Evolutionary conservation across 2,329 filamentous ascomycete species (phyloP), one percentile per base, ranked within the genome.

Genomic region (Pezicula carpinea): DNA sequence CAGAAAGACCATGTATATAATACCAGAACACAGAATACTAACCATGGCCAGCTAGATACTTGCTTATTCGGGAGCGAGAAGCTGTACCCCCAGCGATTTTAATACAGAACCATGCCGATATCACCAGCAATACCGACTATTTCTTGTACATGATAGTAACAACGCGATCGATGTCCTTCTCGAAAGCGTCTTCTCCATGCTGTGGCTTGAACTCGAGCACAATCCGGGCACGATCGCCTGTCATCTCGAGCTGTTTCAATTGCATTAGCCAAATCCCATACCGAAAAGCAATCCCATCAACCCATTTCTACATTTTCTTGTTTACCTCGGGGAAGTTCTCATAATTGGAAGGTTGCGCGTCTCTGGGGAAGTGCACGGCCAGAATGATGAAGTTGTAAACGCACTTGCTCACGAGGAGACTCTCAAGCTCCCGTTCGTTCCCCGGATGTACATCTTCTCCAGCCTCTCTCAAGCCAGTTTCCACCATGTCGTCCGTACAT

Each of bases 341-440:
- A 29, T 18, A 17, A 18, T 19, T 1, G 11, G 7, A 18, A 38
- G 6, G 2, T 38, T 38, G 6, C 6, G 14, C 14, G 15, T 6
- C 11, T 21, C n/a, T 15, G 17, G 8, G 13, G 34, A 19, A 15
- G 35, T 22, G 7, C 17, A 23, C 23, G 21, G 10, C 2, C 6
- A n/a, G 17, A 7, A 41, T 11, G 26, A 10, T 10, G 3, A 11
- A 10, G 26, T 13, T 10, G 26, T 29, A 18, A 19, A 50, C 53
- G 41, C 43, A 59, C 56, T 62, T 61, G 41, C 60, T 66, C 5
- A 59, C 61, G 18, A 69, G 58, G 2, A 62, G 65, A 5, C 66
- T 52, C 56, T 72, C 68, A 6, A 61, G 52, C 26, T 63, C 39
- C 13, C 53, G 53, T 36, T 53, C 49, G 43, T 56, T 48, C 5